Conservation (phyloP, 805 yeast genomes). For the Hyphopichia homilentoma region DNA sequence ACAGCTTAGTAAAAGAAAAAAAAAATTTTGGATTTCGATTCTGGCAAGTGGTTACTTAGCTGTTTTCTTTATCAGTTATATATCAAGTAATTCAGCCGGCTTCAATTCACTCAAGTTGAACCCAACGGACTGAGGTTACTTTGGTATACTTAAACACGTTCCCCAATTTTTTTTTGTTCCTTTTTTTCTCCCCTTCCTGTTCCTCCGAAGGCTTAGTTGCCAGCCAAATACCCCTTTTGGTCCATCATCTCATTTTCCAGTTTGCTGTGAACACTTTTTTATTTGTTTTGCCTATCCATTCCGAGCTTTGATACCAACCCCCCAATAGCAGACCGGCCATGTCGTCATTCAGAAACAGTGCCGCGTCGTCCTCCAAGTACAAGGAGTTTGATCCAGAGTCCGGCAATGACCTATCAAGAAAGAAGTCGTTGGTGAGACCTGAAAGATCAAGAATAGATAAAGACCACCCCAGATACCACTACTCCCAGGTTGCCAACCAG, state of each 20-base stretch:
- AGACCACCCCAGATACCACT: slow-evolving; percentile 75
- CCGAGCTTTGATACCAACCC: too few species aligned
- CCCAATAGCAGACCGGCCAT: too few species aligned
- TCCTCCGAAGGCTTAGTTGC: not conserved
- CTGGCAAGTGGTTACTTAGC: too few species aligned
- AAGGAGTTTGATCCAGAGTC: slow-evolving; percentile 41
- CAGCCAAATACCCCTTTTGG: not conserved
- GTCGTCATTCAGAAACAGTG: slow-evolving; percentile 31
- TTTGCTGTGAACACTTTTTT: too few species aligned
- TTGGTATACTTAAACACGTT: not conserved
- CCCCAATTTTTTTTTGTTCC: not conserved
- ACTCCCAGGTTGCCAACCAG: slow-evolving; percentile 68
- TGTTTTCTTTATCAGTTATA: too few species aligned
- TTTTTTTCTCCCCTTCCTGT: not conserved
- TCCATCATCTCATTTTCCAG: not conserved
- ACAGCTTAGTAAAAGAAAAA: too few species aligned
- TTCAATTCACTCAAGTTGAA: slow-evolving; percentile 1
- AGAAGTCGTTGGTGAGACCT: slow-evolving; percentile 76
- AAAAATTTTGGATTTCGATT: too few species aligned
- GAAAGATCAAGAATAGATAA: slow-evolving; percentile 69
- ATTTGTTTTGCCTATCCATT: not conserved
- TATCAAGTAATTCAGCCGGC: too few species aligned
- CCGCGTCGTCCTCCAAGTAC: slow-evolving; percentile 16
- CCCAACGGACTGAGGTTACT: too few species aligned
- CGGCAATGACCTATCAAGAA: slow-evolving; percentile 40